Evolutionary conservation across 805 yeast species (phyloP).

Genomic region (Saccharomycopsis sp.): DNA sequence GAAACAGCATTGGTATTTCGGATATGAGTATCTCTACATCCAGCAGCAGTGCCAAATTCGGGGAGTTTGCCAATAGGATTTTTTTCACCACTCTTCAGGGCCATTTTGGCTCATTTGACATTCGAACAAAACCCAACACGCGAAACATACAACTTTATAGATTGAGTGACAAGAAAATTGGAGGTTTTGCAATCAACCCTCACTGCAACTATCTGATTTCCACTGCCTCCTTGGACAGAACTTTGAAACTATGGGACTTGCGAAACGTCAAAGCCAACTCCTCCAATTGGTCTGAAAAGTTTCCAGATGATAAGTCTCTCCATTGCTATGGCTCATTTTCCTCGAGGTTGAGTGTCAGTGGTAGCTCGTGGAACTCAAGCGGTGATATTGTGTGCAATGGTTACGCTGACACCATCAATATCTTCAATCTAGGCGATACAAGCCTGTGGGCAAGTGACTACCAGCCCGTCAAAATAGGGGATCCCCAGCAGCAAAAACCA

Average conservation of each 20-base stretch:
- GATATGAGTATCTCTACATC: conserved; percentile 40
- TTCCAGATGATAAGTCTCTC: conserved; percentile 34
- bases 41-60: conserved; percentile 35
- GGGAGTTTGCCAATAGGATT: conserved; percentile 44
- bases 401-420: conserved; percentile 75
- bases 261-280: conserved; percentile 42
- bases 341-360: conserved; percentile 75
- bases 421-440: conserved; percentile 49
- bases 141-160: conserved; percentile 38
- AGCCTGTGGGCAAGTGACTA: not conserved
- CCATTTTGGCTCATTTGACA: conserved; percentile 66
- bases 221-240: conserved; percentile 84
- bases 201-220: conserved; percentile 56
- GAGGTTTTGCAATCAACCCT: conserved; percentile 82
- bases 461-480: not conserved
- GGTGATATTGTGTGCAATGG: conserved; percentile 83
- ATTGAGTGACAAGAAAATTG: conserved; percentile 85
- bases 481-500: conserved; percentile 3
- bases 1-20: conserved; percentile 59
- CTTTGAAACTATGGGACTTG: conserved; percentile 82
- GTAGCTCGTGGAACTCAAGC: conserved; percentile 73
- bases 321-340: conserved; percentile 39
- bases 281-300: conserved; percentile 45
- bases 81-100: conserved; percentile 79
- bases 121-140: conserved; percentile 41